phyloP scores from a whole-genome alignment of 1,284 basidiomycete genomes.

The Ceraceosorus bombacis region DNA sequence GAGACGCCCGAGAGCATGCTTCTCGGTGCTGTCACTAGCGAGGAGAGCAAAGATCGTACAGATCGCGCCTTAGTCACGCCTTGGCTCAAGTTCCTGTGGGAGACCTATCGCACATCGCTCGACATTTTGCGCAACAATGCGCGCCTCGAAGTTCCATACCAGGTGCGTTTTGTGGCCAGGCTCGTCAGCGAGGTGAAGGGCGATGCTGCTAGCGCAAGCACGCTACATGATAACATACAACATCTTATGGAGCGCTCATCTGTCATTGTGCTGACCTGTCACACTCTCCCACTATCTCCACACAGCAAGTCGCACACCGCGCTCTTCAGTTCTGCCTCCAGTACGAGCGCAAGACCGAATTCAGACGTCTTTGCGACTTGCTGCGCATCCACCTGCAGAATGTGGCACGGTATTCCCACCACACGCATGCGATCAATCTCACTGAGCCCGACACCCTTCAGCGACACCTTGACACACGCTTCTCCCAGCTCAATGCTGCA shows the following conservation, averaged over 20 bases:
- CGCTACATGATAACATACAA: no score
- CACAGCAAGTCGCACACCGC: conserved; percentile 85
- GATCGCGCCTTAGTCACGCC: conserved; percentile 92
- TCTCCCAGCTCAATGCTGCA: conserved; percentile 94
- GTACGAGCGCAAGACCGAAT: conserved; percentile 92
- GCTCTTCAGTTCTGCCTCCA: conserved; percentile 94
- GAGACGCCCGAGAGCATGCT: conserved; percentile 88
- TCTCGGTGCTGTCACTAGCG: conserved; percentile 75
- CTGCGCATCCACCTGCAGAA: conserved; percentile 90
- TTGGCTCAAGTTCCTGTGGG: conserved; percentile 97
- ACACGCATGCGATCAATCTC: conserved; percentile 95
- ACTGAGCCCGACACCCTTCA: conserved; percentile 92
- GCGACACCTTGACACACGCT: conserved; percentile 94
- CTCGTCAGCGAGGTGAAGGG: no score
- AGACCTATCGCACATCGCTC: conserved; percentile 90
- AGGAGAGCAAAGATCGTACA: conserved; percentile 89
- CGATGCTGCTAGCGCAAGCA: no score
- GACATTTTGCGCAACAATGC: conserved; percentile 98
- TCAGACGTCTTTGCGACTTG: conserved; percentile 92
- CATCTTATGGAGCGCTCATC: no score
- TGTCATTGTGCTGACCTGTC: no score
- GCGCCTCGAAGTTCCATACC: conserved; percentile 85
- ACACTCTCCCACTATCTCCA: no score
- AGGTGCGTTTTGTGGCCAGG: conserved; percentile 55
- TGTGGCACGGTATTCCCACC: conserved; percentile 90